These are phyloP conservation scores for Chlorella sorokiniana DNA, from an alignment of 139 green algal species.

Conservation along the genomic window DNA sequence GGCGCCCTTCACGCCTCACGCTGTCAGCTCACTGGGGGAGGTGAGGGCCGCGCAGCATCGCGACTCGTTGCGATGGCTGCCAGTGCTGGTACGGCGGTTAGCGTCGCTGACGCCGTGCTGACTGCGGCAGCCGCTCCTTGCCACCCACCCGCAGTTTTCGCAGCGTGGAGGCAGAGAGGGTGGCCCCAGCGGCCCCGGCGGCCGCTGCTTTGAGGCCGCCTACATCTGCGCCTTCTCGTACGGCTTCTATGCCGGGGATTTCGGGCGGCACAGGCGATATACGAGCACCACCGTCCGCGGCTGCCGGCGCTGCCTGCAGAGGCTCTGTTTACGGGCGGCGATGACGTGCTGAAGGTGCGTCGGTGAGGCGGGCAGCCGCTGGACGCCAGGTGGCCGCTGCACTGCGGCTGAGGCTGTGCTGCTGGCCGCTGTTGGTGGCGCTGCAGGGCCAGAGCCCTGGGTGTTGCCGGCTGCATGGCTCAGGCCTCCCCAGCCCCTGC, in stretches of 20 bases:
- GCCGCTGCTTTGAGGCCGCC: not conserved
- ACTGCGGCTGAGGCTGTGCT: no score
- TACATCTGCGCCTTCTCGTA: not conserved
- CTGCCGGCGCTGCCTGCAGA: not conserved
- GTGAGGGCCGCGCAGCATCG: not conserved
- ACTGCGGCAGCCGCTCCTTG: not conserved
- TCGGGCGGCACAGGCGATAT: not conserved
- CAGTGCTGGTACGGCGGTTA: no score
- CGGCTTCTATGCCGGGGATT: not conserved
- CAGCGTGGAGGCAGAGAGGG: no score
- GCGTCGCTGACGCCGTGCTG: no score
- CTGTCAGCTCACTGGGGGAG: not conserved
- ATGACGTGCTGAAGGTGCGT: not conserved
- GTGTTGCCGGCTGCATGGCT: no score
- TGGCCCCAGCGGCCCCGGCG: no score
- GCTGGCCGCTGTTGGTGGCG: no score
- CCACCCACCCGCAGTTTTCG: not conserved
- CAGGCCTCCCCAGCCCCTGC: no score
- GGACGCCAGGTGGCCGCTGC: no score
- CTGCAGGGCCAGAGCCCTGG: no score
- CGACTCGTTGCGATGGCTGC: no score
- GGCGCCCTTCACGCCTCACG: not conserved
- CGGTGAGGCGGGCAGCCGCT: not conserved
- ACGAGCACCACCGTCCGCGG: not conserved
- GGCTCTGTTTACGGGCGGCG: not conserved